A percentile compares a stretch with the other conserved stretches of the same genome.
Conservation (phyloP, 2,329 filamentous ascomycete genomes). For the Alternaria sp. region DNA sequence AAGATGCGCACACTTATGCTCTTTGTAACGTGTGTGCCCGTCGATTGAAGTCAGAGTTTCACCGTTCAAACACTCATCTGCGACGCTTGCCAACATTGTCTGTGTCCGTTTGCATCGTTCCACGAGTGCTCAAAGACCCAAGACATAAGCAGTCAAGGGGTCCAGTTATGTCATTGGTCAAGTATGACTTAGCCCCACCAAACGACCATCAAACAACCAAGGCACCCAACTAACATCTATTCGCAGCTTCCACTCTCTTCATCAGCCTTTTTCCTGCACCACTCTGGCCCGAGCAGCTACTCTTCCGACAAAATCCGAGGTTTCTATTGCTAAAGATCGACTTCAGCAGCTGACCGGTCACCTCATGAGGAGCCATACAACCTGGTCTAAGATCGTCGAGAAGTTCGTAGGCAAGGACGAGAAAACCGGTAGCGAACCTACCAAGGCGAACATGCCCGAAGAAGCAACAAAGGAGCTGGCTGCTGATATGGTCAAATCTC, state of each 20-base stretch:
- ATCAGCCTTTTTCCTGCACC: slow-evolving; percentile 21
- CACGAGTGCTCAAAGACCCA: neutral
- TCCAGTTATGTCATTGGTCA: slow-evolving; percentile 17
- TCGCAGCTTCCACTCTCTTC: slow-evolving; percentile 14
- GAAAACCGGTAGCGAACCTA: neutral
- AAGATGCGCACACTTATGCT: neutral
- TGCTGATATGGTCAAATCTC: neutral
- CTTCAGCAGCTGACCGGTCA: slow-evolving; percentile 14
- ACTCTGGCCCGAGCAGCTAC: slow-evolving; percentile 17
- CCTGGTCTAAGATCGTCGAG: neutral
- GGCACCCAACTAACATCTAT: slow-evolving; percentile 13
- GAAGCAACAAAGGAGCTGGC: neutral
- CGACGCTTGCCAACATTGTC: neutral
- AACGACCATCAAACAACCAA: slow-evolving; percentile 7
- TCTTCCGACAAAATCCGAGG: slow-evolving; percentile 14
- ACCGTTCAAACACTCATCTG: neutral
- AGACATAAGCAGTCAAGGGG: slow-evolving; percentile 4
- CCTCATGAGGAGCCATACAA: slow-evolving; percentile 15
- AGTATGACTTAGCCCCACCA: slow-evolving; percentile 21
- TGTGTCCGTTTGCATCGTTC: slow-evolving; percentile 17
- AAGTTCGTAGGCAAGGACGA: slow-evolving; percentile 7
- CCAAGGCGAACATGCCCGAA: slow-evolving; percentile 3
- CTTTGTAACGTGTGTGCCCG: too few relatives aligned
- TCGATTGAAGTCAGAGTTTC: too few relatives aligned
- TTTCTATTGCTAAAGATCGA: slow-evolving; percentile 8